phyloP scores from a whole-genome alignment of 768 basidiomycete species.

The Mycena vulgaris region DNA sequence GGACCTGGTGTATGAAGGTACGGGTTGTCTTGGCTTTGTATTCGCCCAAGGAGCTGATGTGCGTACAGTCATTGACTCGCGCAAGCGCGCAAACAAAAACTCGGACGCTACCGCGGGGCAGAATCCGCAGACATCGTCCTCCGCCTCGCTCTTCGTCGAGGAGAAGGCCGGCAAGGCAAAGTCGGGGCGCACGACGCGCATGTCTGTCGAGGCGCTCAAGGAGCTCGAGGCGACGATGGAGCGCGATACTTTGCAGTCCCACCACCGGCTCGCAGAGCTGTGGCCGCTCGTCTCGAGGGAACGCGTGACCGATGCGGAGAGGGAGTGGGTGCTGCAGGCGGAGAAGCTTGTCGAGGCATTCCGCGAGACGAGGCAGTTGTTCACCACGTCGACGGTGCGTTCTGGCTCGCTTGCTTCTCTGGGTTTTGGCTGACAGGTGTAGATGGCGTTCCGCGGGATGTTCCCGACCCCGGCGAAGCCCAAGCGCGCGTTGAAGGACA shows the following conservation, averaged over 20 bases:
- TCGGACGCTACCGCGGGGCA: constrained; percentile 29
- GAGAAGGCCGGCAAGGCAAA: constrained; percentile 36
- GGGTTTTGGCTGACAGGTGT: background rate
- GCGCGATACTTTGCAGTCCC: constrained; percentile 72
- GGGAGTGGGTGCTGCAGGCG: constrained; percentile 88
- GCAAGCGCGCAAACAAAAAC: constrained; percentile 60
- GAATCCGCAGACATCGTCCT: constrained; percentile 9
- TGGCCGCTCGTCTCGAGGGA: constrained; percentile 67
- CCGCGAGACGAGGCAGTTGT: constrained; percentile 88
- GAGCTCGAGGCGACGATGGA: constrained; percentile 80
- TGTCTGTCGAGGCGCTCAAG: constrained; percentile 71
- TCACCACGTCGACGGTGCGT: constrained; percentile 63
- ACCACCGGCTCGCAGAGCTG: constrained; percentile 71
- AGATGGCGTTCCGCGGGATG: constrained; percentile 35
- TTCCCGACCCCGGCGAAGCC: constrained; percentile 1
- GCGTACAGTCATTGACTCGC: constrained; percentile 70
- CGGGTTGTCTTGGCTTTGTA: constrained; percentile 17
- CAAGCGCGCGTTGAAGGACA: constrained; percentile 10
- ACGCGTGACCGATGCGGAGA: constrained; percentile 64
- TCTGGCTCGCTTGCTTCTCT: background rate
- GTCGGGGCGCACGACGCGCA: constrained; percentile 54
- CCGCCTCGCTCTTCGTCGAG: constrained; percentile 34
- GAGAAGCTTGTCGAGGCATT: constrained; percentile 92
- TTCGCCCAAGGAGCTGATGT: background rate
- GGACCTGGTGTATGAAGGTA: constrained; percentile 90